Evolutionary conservation across 1,139 yeast species (phyloP), one percentile per base, ranked within the genome.

Genomic region (Nakaseomyces kungkrabaensis): DNA sequence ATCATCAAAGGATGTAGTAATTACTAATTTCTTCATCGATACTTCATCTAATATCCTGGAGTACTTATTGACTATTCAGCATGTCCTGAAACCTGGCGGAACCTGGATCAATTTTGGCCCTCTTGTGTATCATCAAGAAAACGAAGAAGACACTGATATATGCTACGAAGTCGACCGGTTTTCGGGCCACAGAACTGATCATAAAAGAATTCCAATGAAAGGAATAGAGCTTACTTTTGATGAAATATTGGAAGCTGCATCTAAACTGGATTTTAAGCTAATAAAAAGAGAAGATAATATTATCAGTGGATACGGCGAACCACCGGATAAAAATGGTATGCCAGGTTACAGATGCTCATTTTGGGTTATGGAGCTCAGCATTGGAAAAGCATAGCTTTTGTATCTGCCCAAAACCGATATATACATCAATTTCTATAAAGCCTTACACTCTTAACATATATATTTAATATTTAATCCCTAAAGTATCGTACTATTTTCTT

Each of bases 101-200:
- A 56, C 69, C 11, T 88, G 96, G 96, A 72, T 87, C 50, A 89
- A 89, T 64, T 78, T 83, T 59, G 97, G 96, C 0, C 96, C 96
- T 0, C 68, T 88, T 29, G 67, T 85, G 48, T 88, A 96, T 94
- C 96, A 89, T 66, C 83, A 78, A 61, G 96, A 86, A 59, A 79
- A 78, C 49, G 78, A 76, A 46, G 67, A 65, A 27, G 54, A 62
- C 53, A 32, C 57, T 17, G 57, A 55, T 31, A 46, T 49, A 5
- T 49, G 49, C 5, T 48, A 34, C 27, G 56, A 56, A 26, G 49
- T 51, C 4, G 52, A 57, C 37, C 52, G 47, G 2, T 48, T 34
- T 36, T 51, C 57, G 2, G 56, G 56, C 10, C 11, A 27, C 2
- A 11, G 34, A 25, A 43, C 46, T 10, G 50, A 50, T 17, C 34